These are phyloP conservation scores for Chlorella sp. DNA, from an alignment of 139 green algal genomes.

Conservation along the genomic window DNA sequence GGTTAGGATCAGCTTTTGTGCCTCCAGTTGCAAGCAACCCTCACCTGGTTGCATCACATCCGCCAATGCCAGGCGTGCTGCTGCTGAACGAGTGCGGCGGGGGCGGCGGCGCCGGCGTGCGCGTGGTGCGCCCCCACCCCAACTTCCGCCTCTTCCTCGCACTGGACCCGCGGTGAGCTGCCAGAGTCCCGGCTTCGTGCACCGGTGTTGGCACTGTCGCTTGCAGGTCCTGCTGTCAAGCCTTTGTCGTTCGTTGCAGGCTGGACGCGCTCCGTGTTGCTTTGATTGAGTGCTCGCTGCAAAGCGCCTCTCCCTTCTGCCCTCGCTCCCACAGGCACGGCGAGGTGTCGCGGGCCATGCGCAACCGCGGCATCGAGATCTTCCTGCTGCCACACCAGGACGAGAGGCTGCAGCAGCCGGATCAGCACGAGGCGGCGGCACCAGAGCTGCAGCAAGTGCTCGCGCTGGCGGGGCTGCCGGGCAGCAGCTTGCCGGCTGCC, in stretches of 20 bases:
- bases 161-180: constrained; percentile 75
- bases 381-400: constrained; percentile 61
- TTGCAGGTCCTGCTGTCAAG: not conserved
- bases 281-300: not conserved
- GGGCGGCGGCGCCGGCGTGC: constrained; percentile 39
- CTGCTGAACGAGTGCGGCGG: constrained; percentile 89
- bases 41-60: not conserved
- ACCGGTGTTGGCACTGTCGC: too few relatives aligned
- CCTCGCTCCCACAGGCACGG: constrained; percentile 62
- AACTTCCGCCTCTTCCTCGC: constrained; percentile 96
- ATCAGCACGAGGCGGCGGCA: not conserved
- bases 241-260: too few relatives aligned
- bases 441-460: constrained; percentile 40
- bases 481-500: constrained; percentile 36
- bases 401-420: not conserved
- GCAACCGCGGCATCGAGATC: constrained; percentile 96
- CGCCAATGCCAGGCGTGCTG: constrained; percentile 64
- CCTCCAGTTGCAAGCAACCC: too few relatives aligned
- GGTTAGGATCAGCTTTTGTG: too few relatives aligned
- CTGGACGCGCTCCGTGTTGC: too few relatives aligned
- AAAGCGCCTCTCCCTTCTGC: not conserved
- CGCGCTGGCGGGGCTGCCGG: constrained; percentile 49
- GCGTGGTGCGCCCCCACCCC: constrained; percentile 86
- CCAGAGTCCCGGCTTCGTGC: not conserved
- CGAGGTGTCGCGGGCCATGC: constrained; percentile 97